Conservation (phyloP, 2,329 filamentous ascomycete species). For the Talaromyces albobiverticillius region DNA sequence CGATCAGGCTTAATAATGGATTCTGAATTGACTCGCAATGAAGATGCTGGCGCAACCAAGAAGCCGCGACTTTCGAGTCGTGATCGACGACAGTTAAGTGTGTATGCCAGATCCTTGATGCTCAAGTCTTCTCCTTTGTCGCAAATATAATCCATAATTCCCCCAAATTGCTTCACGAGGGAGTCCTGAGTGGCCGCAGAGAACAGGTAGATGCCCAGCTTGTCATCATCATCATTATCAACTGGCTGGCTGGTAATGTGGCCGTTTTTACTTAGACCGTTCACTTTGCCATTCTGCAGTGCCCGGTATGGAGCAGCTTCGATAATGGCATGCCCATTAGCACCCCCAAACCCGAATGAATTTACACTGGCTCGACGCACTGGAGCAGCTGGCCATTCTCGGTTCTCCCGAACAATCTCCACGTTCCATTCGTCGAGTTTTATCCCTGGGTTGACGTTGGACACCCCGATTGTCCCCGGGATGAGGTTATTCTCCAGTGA, state of each 20-base stretch:
- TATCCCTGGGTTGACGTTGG: conserved; percentile 39
- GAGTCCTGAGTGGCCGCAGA: no score
- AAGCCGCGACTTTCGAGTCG: background rate
- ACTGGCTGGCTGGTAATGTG: no score
- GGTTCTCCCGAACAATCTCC: background rate
- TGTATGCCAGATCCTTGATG: conserved; percentile 8
- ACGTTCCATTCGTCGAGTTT: conserved; percentile 34
- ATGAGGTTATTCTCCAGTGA: conserved; percentile 44
- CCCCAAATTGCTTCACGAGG: no score
- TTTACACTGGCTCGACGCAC: conserved; percentile 17
- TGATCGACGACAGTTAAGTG: background rate
- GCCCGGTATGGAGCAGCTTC: conserved; percentile 7
- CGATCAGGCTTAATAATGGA: no score
- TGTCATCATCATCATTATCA: background rate
- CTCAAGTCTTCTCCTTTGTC: background rate
- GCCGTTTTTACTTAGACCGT: no score
- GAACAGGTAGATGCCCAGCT: no score
- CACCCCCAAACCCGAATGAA: conserved; percentile 42
- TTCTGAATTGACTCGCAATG: no score
- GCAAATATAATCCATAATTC: no score
- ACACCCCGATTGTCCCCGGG: no score
- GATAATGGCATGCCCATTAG: conserved; percentile 31
- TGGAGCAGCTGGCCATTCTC: background rate
- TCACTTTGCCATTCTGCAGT: no score
- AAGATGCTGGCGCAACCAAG: no score